phyloP scores from a whole-genome alignment of 2,329 filamentous ascomycete genomes.

The Pseudophaeomoniella oleicola region DNA sequence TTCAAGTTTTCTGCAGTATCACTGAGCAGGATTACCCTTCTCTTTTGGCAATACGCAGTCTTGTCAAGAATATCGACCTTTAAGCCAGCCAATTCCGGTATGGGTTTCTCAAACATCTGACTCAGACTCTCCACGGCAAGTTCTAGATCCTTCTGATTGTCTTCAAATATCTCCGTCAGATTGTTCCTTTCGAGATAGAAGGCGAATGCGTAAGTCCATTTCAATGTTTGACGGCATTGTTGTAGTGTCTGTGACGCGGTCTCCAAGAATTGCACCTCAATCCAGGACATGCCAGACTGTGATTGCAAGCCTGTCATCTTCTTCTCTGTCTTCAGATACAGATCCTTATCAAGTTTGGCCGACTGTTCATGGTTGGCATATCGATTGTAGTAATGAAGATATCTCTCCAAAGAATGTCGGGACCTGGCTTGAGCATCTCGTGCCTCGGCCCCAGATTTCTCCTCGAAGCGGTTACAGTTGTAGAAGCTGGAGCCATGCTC shows the following conservation, averaged over 20 bases:
- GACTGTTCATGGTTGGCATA: slow-evolving; percentile 99
- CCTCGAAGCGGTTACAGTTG: slow-evolving; percentile 94
- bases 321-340: slow-evolving; percentile 91
- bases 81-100: slow-evolving; percentile 66
- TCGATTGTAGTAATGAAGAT: slow-evolving; percentile 96
- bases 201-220: slow-evolving; percentile 98
- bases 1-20: slow-evolving; percentile 89
- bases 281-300: slow-evolving; percentile 93
- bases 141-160: slow-evolving; percentile 96
- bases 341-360: slow-evolving; percentile 88
- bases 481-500: slow-evolving; percentile 99
- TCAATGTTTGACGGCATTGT: slow-evolving; percentile 92
- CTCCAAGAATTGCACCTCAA: slow-evolving; percentile 94
- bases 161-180: slow-evolving; percentile 90
- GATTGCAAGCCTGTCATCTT: slow-evolving; percentile 97
- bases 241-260: slow-evolving; percentile 86
- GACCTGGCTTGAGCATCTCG: slow-evolving; percentile 85
- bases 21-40: slow-evolving; percentile 74
- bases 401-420: slow-evolving; percentile 81
- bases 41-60: slow-evolving; percentile 90
- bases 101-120: slow-evolving; percentile 98
- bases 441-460: slow-evolving; percentile 84
- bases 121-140: slow-evolving; percentile 92
- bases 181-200: slow-evolving; percentile 97
- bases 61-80: slow-evolving; percentile 99